Percentiles rank a stretch among this genome's conserved stretches.
Evolutionary conservation across 106 monocot genomes (phyloP).

Genomic region (Dendrobium catenatum): DNA sequence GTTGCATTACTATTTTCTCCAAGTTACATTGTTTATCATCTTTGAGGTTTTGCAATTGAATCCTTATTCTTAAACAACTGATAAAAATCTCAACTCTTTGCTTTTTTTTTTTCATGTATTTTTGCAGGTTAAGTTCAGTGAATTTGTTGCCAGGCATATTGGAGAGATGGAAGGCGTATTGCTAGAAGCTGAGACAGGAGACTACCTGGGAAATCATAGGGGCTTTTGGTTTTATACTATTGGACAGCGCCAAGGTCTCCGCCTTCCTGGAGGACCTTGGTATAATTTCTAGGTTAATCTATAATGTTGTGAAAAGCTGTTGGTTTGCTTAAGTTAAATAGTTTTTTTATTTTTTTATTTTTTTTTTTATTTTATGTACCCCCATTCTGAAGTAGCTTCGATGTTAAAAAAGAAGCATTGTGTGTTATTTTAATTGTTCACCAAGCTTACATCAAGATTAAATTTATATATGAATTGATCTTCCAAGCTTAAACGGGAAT

Average conservation of each 20-base stretch:
- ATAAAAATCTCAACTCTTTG: background rate
- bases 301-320: background rate
- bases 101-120: background rate
- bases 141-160: conserved; percentile 92
- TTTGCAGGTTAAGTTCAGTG: conserved; percentile 89
- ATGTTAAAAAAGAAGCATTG: too few relatives aligned
- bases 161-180: conserved; percentile 86
- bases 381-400: too few relatives aligned
- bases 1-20: background rate
- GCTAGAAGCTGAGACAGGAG: conserved; percentile 94
- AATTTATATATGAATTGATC: too few relatives aligned
- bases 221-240: conserved; percentile 99
- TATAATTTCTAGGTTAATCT: conserved; percentile 16
- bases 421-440: too few relatives aligned
- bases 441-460: too few relatives aligned
- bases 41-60: background rate
- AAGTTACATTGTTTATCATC: background rate
- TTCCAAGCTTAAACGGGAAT: too few relatives aligned
- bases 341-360: too few relatives aligned
- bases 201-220: conserved; percentile 84
- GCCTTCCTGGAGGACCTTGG: conserved; percentile 99
- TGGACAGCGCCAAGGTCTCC: conserved; percentile 91
- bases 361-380: too few relatives aligned
- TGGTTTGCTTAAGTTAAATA: background rate
- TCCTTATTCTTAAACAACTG: too few relatives aligned